Evolutionary conservation across 352 stramenopile species (phyloP), one percentile per base, ranked within the genome.

Genomic region (Pythium oligandrum): DNA sequence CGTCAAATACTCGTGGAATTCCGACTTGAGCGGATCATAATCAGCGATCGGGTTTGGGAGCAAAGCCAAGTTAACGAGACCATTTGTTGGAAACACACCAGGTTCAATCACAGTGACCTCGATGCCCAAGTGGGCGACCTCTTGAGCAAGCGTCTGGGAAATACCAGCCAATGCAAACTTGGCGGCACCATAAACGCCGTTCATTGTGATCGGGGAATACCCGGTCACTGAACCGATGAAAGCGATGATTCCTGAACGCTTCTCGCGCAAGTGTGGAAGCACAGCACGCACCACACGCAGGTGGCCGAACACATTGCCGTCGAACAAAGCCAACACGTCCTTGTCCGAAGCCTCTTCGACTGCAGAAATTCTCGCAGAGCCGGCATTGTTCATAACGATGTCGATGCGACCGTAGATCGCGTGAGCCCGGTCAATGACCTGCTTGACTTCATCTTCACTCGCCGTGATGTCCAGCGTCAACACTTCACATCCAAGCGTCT

Each of bases 301-400:
- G 56, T 73, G 59, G 32, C 71, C 71, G 35, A 78, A 82, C 6
- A 80, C 64, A 37, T 80, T 77, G 31, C 68, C 75, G 55, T 73
- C 64, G 65, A 68, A 80, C 46, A 68, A 47, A 17, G 58, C 63
- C 12, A 62, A 50, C 38, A 80, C 54, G 37, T 78, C 71, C 37
- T 75, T 47, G 10, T 63, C 59, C n/a, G 59, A 71, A 8, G 6
- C 7, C 5, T n/a, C 35, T 51, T 62, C 51, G 32, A 64, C 57
- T 10, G 64, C 50, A 62, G 53, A 57, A 48, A 61, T 40, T 53
- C 52, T 66, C 52, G 36, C 17, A 26, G 17, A 26, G 17, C 17
- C 17, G 17, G 17, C 17, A 26, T 26, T 56, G 17, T 26, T 26
- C 17, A 26, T 26, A 26, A 53, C 17, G 17, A 26, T 26, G 17